These are phyloP conservation scores for Asterella californica DNA, from an alignment of 225 moss, liverwort and hornwort species.

Conservation along the genomic window DNA sequence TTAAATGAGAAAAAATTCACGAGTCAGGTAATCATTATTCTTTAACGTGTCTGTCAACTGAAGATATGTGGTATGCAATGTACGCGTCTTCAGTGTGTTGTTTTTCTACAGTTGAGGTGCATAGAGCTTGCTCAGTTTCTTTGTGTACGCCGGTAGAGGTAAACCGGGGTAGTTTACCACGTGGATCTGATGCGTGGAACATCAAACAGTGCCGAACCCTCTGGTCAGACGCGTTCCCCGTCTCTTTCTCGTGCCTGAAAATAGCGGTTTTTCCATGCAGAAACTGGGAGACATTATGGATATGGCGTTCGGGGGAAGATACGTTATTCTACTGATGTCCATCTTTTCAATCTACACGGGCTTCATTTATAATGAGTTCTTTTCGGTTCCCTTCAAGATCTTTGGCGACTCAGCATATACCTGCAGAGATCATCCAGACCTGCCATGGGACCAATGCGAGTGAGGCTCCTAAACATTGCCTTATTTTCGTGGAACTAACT, in stretches of 20 bases:
- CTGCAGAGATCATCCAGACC: slow-evolving; percentile 55
- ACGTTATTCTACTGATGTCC: slow-evolving; percentile 89
- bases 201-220: background rate
- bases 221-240: background rate
- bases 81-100: background rate
- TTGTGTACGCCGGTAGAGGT: background rate
- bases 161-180: background rate
- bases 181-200: background rate
- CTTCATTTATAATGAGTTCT: slow-evolving; percentile 91
- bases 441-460: slow-evolving; percentile 53
- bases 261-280: slow-evolving; percentile 38
- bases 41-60: background rate
- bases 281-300: slow-evolving; percentile 98
- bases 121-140: background rate
- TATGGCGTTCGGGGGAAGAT: slow-evolving; percentile 95
- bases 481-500: background rate
- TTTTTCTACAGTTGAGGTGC: background rate
- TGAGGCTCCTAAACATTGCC: slow-evolving; percentile 16
- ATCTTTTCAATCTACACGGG: slow-evolving; percentile 99
- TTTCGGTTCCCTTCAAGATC: slow-evolving; percentile 62
- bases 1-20: slow-evolving; percentile 67
- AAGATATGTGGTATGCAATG: background rate
- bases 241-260: background rate
- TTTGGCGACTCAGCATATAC: slow-evolving; percentile 75
- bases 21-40: slow-evolving; percentile 53